Conservation (phyloP, 2,329 filamentous ascomycete genomes). For the Alternaria longipes region DNA sequence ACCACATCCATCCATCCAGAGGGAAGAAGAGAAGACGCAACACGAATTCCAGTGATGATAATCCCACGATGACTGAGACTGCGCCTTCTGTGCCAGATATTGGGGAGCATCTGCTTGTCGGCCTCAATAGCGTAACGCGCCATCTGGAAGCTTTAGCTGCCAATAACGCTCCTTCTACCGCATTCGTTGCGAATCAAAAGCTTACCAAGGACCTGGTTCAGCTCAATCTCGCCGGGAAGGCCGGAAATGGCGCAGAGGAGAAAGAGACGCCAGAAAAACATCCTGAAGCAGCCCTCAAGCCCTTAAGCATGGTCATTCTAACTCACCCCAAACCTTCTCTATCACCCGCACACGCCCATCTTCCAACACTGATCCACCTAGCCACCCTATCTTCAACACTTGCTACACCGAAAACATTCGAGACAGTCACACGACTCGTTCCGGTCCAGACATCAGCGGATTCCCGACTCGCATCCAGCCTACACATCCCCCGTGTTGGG, state of each 20-base stretch:
- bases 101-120: slow-evolving; percentile 67
- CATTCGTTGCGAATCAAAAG: slow-evolving; percentile 7
- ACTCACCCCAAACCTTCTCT: slow-evolving; percentile 45
- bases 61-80: slow-evolving; percentile 4
- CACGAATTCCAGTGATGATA: slow-evolving; percentile 7
- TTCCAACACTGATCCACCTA: slow-evolving; percentile 45
- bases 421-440: slow-evolving; percentile 64
- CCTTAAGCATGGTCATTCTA: slow-evolving; percentile 41
- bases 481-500: slow-evolving; percentile 71
- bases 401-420: neutral
- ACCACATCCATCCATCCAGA: slow-evolving; percentile 65
- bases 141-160: slow-evolving; percentile 61
- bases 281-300: slow-evolving; percentile 1
- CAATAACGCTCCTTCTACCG: slow-evolving; percentile 24
- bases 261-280: neutral
- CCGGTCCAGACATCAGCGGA: slow-evolving; percentile 70
- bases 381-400: slow-evolving; percentile 21
- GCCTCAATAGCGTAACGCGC: slow-evolving; percentile 70
- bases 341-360: slow-evolving; percentile 46
- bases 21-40: slow-evolving; percentile 62
- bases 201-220: neutral
- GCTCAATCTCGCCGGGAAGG: neutral
- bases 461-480: slow-evolving; percentile 63
- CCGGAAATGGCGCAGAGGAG: neutral
- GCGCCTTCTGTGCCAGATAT: slow-evolving; percentile 60